Evolutionary conservation across 2,329 filamentous ascomycete genomes (phyloP).

Genomic region (Xylaria sp.): DNA sequence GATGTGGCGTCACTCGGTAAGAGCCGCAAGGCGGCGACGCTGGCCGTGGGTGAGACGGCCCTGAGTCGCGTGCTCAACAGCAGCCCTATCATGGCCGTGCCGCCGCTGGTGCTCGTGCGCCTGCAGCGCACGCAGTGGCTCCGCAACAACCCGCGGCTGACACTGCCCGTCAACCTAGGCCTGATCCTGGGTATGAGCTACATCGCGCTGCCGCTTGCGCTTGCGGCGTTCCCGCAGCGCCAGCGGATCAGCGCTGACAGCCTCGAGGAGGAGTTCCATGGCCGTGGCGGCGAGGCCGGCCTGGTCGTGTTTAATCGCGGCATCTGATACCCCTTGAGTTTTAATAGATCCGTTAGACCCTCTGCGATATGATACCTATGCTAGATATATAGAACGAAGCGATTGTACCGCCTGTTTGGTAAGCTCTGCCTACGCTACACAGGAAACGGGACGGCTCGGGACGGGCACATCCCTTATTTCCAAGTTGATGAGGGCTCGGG

Average conservation of each 20-base stretch:
- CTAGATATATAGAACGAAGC: conserved; percentile 6
- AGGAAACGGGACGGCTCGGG: background rate
- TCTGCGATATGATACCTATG: no score
- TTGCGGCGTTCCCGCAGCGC: conserved; percentile 91
- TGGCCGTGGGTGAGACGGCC: conserved; percentile 93
- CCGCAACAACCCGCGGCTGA: conserved; percentile 74
- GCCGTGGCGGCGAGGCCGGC: conserved; percentile 75
- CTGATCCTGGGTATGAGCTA: conserved; percentile 87
- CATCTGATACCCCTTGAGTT: conserved; percentile 61
- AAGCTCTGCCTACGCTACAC: background rate
- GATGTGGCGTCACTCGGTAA: conserved; percentile 78
- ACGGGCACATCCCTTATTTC: background rate
- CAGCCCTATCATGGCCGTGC: conserved; percentile 96
- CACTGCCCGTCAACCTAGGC: conserved; percentile 82
- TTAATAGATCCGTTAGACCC: no score
- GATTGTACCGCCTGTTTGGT: no score
- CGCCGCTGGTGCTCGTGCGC: conserved; percentile 82
- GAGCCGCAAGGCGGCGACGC: conserved; percentile 82
- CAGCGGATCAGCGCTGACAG: conserved; percentile 77
- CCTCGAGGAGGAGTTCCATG: conserved; percentile 87
- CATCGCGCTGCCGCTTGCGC: conserved; percentile 84
- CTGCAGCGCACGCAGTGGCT: conserved; percentile 87
- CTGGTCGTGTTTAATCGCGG: conserved; percentile 97
- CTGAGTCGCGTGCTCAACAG: conserved; percentile 90
- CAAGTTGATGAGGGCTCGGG: background rate